Conservation (phyloP, 345 rosid species). For the Rhodamnia argentea region DNA sequence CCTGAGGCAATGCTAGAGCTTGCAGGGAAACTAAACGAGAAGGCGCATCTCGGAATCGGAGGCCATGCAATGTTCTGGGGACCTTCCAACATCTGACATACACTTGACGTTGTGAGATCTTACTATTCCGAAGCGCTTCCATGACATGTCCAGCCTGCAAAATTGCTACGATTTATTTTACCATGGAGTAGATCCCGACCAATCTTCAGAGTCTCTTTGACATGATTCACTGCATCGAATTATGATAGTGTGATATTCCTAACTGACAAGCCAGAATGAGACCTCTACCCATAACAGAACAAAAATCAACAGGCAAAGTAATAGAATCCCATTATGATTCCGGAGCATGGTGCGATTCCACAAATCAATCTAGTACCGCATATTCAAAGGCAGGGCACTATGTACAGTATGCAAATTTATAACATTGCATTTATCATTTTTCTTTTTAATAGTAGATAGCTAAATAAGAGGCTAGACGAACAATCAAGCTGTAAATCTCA, state of each 20-base stretch:
- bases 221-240: constrained; percentile 23
- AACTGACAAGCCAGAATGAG: neutral
- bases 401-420: neutral
- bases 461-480: too few species aligned
- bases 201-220: constrained; percentile 10
- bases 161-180: constrained; percentile 27
- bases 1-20: constrained; percentile 32
- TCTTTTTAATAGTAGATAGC: too few species aligned
- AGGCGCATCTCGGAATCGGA: constrained; percentile 57
- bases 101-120: constrained; percentile 40
- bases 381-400: too few species aligned
- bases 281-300: neutral
- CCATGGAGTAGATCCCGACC: neutral
- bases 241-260: too few species aligned
- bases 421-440: too few species aligned
- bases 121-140: constrained; percentile 27
- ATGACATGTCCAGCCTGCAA: constrained; percentile 22
- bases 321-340: neutral
- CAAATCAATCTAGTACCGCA: too few species aligned
- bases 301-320: neutral
- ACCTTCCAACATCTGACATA: constrained; percentile 59
- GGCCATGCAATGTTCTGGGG: constrained; percentile 42
- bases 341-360: too few species aligned
- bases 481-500: too few species aligned
- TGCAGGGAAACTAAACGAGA: constrained; percentile 34